phyloP scores from a whole-genome alignment of 257 asterid species.

The Solanum pimpinellifolium region DNA sequence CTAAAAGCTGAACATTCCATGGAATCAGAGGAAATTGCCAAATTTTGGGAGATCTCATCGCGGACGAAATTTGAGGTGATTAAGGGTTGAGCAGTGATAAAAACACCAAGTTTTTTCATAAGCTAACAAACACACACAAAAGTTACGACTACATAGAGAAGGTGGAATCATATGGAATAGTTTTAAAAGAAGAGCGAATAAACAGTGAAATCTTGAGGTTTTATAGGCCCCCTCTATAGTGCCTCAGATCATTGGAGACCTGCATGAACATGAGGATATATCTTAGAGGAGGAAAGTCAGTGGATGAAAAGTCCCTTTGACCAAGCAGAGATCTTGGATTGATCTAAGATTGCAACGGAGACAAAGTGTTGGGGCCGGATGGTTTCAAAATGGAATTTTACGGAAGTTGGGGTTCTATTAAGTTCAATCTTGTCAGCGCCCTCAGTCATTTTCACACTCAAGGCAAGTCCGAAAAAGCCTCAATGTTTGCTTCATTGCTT shows the following conservation, averaged over 20 bases:
- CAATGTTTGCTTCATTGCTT: not conserved
- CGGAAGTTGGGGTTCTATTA: not conserved
- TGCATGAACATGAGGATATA: not conserved
- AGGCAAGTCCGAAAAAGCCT: not conserved
- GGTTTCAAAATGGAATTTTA: not conserved
- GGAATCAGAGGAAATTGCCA: not conserved
- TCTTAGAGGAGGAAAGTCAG: not conserved
- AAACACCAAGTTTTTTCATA: not conserved
- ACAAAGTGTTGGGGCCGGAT: not conserved
- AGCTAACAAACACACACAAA: not conserved
- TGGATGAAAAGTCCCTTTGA: not conserved
- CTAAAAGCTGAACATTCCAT: not conserved
- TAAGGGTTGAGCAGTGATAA: not conserved
- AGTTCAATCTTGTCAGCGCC: not conserved
- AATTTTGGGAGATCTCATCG: not conserved
- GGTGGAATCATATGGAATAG: not conserved
- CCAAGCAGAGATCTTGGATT: not conserved
- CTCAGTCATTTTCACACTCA: not conserved
- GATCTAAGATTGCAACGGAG: not conserved
- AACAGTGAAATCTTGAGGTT: not conserved
- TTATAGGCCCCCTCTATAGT: not conserved
- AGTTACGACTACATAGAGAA: not conserved
- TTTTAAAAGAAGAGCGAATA: not conserved
- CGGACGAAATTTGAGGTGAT: not conserved
- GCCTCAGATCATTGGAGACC: not conserved